Base-by-base conservation (phyloP, 1,284 basidiomycete species). In the Megacollybia platyphylla region DNA sequence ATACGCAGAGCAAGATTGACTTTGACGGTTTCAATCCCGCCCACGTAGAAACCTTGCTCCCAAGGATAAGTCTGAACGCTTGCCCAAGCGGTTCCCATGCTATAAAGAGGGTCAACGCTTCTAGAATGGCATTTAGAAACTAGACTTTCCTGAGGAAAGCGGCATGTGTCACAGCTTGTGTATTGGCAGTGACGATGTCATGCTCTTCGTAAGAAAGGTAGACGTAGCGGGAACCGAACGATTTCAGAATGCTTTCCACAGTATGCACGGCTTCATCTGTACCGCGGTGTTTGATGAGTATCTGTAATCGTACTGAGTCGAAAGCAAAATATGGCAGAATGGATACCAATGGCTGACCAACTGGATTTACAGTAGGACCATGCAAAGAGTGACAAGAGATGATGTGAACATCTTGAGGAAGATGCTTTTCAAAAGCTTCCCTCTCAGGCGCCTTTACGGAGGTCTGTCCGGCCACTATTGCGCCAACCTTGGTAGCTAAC, bases 1-100 rank as follows among this genome's bases (percentile, higher is more conserved):
- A 98, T 97, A 1, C 96, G 89, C 10, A 94, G 74, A 47, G 87
- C 85, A 57, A 98, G 87, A 70, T 98, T 98, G 54, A 97, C 93
- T 64, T 98, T 98, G 54, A 93, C 91, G 6, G 91, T 94, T 62
- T 98, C 94, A 54, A 98, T 94, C 0, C 96, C 96, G n/a, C 92
- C 89, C 30, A 96, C 88, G 63, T 97, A 97, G 44, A 85, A 79
- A 1, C 81, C 80, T 35, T 89, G 82, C 61, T 97, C 93, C 96
- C 94, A 98, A 2, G 96, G 96, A 58, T 97, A 98, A 17, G 73
- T 70, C 10, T 71, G 63, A 10, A 79, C 72, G 45, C 76, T 75
- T 40, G 79, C 73, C 94, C 96, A 98, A 0, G 94, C 94, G 2
- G 90, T 94, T 10, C 94, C 94, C 96, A 98, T 98, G 52, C 91